Evolutionary conservation across 2,329 filamentous ascomycete genomes (phyloP).

Genomic region (Clonostachys byssicola): DNA sequence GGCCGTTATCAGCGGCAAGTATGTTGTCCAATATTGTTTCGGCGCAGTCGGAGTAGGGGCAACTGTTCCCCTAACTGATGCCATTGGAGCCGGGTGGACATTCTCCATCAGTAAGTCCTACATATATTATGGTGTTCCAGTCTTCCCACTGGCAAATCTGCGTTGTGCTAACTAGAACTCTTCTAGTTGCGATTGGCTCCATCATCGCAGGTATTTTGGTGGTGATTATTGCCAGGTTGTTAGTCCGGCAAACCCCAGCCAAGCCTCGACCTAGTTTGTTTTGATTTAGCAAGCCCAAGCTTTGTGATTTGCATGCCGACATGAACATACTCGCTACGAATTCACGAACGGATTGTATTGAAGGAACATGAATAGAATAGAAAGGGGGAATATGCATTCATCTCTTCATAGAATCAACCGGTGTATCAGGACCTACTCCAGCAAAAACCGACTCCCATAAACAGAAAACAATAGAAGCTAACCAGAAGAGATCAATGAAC

Average conservation of each 20-base stretch:
- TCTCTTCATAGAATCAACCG: too few relatives aligned
- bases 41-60: constrained; percentile 2
- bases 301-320: too few relatives aligned
- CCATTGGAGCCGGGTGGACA: constrained; percentile 1
- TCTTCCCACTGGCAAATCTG: background rate
- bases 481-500: too few relatives aligned
- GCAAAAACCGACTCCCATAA: too few relatives aligned
- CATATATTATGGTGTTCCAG: background rate
- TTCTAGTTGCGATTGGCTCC: background rate
- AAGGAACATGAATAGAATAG: too few relatives aligned
- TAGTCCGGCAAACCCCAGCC: background rate
- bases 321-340: too few relatives aligned
- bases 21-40: constrained; percentile 9
- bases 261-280: background rate
- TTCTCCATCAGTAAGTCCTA: constrained; percentile 1
- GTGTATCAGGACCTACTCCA: too few relatives aligned
- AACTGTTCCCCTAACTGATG: constrained; percentile 1
- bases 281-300: too few relatives aligned
- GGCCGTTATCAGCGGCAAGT: constrained; percentile 11
- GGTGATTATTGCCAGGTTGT: background rate
- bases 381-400: too few relatives aligned
- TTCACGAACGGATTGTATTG: too few relatives aligned
- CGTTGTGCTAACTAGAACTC: background rate
- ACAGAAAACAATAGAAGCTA: too few relatives aligned
- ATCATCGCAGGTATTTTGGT: background rate